These are phyloP conservation scores for Camellia sinensis DNA, from an alignment of 148 eudicot species.

Conservation along the genomic window DNA sequence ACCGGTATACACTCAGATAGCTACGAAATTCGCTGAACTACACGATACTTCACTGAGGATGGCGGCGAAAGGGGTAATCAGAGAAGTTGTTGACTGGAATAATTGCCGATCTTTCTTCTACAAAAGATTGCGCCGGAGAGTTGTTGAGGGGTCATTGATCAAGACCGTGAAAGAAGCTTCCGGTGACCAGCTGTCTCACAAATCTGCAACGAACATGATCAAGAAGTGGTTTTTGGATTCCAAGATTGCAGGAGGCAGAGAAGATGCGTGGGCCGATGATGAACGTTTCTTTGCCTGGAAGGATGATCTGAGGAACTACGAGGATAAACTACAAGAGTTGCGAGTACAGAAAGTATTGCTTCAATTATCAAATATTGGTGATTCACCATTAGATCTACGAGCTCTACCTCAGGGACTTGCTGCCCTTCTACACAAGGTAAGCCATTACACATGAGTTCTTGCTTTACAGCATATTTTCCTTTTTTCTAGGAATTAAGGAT, in stretches of 20 bases:
- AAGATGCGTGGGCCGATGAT: conserved; percentile 64
- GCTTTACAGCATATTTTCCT: neutral
- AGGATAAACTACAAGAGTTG: conserved; percentile 62
- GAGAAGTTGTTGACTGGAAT: conserved; percentile 73
- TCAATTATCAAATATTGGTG: conserved; percentile 59
- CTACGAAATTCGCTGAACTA: conserved; percentile 90
- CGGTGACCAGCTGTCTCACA: conserved; percentile 61
- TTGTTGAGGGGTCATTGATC: conserved; percentile 62
- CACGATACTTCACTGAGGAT: conserved; percentile 91
- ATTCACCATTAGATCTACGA: conserved; percentile 59
- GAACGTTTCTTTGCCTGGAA: conserved; percentile 79
- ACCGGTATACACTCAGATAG: conserved; percentile 91
- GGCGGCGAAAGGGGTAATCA: conserved; percentile 89
- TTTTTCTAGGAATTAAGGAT: neutral
- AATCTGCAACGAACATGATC: conserved; percentile 67
- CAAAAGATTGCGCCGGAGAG: conserved; percentile 68
- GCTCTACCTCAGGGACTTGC: conserved; percentile 85
- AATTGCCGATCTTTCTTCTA: conserved; percentile 70
- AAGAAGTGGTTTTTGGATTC: conserved; percentile 75
- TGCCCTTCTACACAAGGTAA: conserved; percentile 76
- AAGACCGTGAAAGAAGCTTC: conserved; percentile 72
- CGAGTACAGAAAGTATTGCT: conserved; percentile 61
- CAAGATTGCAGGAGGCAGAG: conserved; percentile 29
- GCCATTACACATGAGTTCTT: neutral
- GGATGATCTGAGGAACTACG: conserved; percentile 52